Percentiles rank a stretch among this genome's conserved stretches.
These are phyloP conservation scores for Xerocomellus intermedius DNA, from an alignment of 768 basidiomycete genomes.

Conservation along the genomic window DNA sequence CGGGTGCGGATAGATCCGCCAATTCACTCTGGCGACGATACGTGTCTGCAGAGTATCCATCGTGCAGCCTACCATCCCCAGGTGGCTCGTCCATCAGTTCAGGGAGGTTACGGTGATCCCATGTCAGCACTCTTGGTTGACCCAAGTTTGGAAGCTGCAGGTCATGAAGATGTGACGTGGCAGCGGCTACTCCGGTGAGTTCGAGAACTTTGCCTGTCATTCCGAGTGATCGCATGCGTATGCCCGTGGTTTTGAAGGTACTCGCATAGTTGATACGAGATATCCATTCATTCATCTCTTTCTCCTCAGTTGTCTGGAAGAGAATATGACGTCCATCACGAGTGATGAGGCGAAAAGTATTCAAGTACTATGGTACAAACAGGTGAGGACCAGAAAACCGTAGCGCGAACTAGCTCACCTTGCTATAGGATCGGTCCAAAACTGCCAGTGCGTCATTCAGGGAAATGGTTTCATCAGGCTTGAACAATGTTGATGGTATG, in stretches of 20 bases:
- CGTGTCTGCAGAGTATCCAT: conserved; percentile 32
- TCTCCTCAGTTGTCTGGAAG: conserved; percentile 65
- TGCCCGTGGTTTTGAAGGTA: conserved; percentile 80
- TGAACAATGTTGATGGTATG: conserved; percentile 47
- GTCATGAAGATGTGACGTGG: conserved; percentile 78
- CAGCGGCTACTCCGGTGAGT: conserved; percentile 82
- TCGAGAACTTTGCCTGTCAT: conserved; percentile 71
- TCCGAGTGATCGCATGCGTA: conserved; percentile 74
- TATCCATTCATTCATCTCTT: conserved; percentile 88
- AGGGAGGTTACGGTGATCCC: conserved; percentile 42
- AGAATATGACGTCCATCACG: conserved; percentile 79
- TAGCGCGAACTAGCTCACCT: conserved; percentile 46
- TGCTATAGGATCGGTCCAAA: conserved; percentile 71
- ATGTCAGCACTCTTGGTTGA: conserved; percentile 32
- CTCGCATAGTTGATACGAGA: conserved; percentile 91
- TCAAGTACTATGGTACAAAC: conserved; percentile 41
- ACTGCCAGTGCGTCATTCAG: conserved; percentile 79
- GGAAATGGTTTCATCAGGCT: conserved; percentile 84
- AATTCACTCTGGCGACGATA: conserved; percentile 17
- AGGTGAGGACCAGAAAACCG: conserved; percentile 2
- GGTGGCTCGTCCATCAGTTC: conserved; percentile 38
- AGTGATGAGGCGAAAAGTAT: conserved; percentile 77
- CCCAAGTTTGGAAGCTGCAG: conserved; percentile 39
- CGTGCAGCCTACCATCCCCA: conserved; percentile 21
- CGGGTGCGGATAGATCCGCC: conserved; percentile 45